A percentile compares a stretch with the other conserved stretches of the same genome.
Conservation (phyloP, 331 rosid species). For the Spiraea crenata region DNA sequence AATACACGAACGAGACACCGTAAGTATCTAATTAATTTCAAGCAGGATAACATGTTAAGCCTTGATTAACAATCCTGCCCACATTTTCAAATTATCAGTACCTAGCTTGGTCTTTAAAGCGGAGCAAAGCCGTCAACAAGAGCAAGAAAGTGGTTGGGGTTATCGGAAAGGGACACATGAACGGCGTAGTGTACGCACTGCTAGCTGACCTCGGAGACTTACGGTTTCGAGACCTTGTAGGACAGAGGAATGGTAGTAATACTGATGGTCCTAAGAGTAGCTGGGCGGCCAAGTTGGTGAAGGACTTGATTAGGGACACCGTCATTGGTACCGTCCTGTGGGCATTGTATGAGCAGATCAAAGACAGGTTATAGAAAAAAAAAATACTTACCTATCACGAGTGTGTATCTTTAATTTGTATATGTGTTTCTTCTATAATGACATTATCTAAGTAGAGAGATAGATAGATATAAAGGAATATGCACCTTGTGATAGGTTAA, state of each 20-base stretch:
- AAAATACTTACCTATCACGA: neutral
- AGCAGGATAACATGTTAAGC: neutral
- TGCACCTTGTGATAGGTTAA: too few species aligned
- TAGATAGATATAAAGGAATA: too few species aligned
- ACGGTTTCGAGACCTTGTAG: conserved; percentile 72
- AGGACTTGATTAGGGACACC: conserved; percentile 65
- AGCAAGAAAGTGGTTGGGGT: conserved; percentile 85
- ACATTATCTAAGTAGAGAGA: too few species aligned
- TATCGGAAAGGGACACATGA: conserved; percentile 93
- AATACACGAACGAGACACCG: conserved; percentile 84
- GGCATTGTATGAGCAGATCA: conserved; percentile 67
- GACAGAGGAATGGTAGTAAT: conserved; percentile 32
- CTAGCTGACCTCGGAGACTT: conserved; percentile 62
- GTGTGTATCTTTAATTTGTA: neutral
- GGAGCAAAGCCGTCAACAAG: conserved; percentile 88
- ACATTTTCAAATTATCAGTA: conserved; percentile 40
- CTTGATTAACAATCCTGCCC: neutral
- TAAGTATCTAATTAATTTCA: conserved; percentile 27
- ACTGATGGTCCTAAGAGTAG: conserved; percentile 22
- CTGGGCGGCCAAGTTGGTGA: conserved; percentile 43
- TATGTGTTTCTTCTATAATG: neutral
- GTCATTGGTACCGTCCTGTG: conserved; percentile 61
- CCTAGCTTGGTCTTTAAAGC: conserved; percentile 86
- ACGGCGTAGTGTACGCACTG: conserved; percentile 69
- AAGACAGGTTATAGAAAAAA: conserved; percentile 19